Conservation (phyloP, 2,329 filamentous ascomycete genomes). For the Exophiala aquamarina region DNA sequence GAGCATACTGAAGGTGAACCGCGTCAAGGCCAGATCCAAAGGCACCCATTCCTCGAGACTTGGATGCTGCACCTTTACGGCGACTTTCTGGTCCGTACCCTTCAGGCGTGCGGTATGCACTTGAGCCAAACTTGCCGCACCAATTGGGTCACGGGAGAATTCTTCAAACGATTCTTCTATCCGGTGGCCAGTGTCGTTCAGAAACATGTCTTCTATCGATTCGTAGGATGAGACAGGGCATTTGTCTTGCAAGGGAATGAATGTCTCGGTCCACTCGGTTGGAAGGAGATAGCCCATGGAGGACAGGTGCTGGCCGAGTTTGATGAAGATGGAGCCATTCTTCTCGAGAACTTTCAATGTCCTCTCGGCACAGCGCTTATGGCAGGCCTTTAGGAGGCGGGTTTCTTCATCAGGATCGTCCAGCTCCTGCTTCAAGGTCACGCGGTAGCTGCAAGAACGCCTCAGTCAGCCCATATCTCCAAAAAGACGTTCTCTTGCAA, state of each 20-base stretch:
- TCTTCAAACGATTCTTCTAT: conserved; percentile 83
- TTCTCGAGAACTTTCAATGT: conserved; percentile 86
- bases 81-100: conserved; percentile 80
- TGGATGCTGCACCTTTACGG: conserved; percentile 96
- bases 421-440: conserved; percentile 69
- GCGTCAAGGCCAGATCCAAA: conserved; percentile 81
- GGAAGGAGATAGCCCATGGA: conserved; percentile 95
- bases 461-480: too few relatives aligned
- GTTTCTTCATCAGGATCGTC: conserved; percentile 65
- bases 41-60: conserved; percentile 84
- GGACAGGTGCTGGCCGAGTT: conserved; percentile 92
- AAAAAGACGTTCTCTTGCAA: conserved; percentile 3
- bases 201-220: conserved; percentile 84
- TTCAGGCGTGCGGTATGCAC: conserved; percentile 86
- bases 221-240: conserved; percentile 89
- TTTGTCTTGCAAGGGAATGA: conserved; percentile 92
- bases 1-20: conserved; percentile 83
- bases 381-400: conserved; percentile 75
- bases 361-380: conserved; percentile 86
- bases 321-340: conserved; percentile 98
- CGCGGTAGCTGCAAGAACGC: conserved; percentile 68
- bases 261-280: conserved; percentile 89
- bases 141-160: conserved; percentile 78
- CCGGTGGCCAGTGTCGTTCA: conserved; percentile 74
- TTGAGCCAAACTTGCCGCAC: conserved; percentile 90